A percentile compares a stretch with the other conserved stretches of the same genome.
These are phyloP conservation scores for Kodamaea laetipori DNA, from an alignment of 805 yeast genomes.

Conservation along the genomic window DNA sequence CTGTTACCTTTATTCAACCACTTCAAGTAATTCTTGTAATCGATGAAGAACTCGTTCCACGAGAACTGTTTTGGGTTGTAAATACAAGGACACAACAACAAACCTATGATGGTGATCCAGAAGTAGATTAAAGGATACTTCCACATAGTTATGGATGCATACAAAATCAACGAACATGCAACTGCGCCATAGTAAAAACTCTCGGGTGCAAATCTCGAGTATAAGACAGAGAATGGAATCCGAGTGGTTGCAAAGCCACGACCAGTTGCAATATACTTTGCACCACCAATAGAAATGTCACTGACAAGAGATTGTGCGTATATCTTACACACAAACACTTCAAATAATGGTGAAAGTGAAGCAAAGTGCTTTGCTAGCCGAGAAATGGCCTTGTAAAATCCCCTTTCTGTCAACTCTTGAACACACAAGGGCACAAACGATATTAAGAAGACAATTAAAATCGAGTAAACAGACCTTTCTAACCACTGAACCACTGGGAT, in stretches of 20 bases:
- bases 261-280: constrained; percentile 79
- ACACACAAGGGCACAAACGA: constrained; percentile 75
- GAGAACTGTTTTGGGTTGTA: constrained; percentile 80
- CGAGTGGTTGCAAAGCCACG: constrained; percentile 80
- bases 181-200: constrained; percentile 65
- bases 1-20: constrained; percentile 59
- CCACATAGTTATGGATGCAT: constrained; percentile 66
- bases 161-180: constrained; percentile 53
- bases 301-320: constrained; percentile 70
- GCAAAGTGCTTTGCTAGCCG: constrained; percentile 66
- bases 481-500: constrained; percentile 76
- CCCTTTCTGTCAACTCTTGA: constrained; percentile 77
- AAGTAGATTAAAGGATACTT: constrained; percentile 60
- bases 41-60: constrained; percentile 68
- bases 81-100: constrained; percentile 69
- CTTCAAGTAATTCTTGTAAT: constrained; percentile 56
- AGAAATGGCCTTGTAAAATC: constrained; percentile 66
- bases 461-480: constrained; percentile 69
- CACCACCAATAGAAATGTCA: constrained; percentile 77
- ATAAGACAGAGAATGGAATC: constrained; percentile 63
- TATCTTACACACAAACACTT: constrained; percentile 75
- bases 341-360: constrained; percentile 76
- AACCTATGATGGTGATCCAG: constrained; percentile 68
- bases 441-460: constrained; percentile 71
- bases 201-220: constrained; percentile 65